A percentile compares a stretch with the other conserved stretches of the same genome.
Conservation (phyloP, 805 yeast genomes). For the Diddensiella santjacobensis region DNA sequence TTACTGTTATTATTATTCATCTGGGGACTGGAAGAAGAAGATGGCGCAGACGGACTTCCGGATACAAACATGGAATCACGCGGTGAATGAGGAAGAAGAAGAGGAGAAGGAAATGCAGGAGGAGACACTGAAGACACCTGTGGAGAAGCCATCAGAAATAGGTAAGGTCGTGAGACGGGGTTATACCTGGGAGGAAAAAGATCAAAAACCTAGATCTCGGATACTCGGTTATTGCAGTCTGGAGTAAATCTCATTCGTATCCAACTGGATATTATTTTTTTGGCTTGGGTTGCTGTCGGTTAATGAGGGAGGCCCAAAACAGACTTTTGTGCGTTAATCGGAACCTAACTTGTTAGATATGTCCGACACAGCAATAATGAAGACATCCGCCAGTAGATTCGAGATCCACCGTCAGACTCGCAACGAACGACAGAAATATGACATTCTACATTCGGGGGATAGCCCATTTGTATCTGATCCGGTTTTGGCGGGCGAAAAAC, state of each 20-base stretch:
- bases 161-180: no score
- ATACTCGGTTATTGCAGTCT: no score
- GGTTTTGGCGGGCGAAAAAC: background rate
- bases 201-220: no score
- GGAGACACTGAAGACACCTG: constrained; percentile 10
- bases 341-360: no score
- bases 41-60: background rate
- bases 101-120: constrained; percentile 17
- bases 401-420: background rate
- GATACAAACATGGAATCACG: constrained; percentile 5
- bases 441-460: background rate
- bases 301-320: no score
- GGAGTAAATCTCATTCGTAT: no score
- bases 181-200: no score
- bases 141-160: background rate
- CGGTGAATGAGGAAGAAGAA: constrained; percentile 17
- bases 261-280: no score
- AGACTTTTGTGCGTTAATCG: no score
- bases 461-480: background rate
- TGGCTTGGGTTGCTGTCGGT: no score
- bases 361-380: no score
- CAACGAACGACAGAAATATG: background rate
- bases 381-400: no score
- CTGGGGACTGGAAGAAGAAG: background rate
- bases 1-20: background rate